Percentiles rank a stretch among this genome's conserved stretches.
These are phyloP conservation scores for Cicer judaicum DNA, from an alignment of 306 rosid genomes.

Conservation along the genomic window DNA sequence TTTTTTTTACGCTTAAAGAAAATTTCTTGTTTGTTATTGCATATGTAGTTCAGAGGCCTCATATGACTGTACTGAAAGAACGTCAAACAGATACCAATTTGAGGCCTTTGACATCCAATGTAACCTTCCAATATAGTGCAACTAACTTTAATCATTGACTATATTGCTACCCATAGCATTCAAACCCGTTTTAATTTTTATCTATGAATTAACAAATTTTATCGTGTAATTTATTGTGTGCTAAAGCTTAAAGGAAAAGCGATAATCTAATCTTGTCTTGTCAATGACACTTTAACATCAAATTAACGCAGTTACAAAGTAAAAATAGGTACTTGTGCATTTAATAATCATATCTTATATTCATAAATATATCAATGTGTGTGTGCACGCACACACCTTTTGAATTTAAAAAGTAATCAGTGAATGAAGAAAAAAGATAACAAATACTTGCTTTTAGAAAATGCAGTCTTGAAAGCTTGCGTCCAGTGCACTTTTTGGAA, in stretches of 20 bases:
- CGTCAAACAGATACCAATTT: neutral
- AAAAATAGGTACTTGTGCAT: neutral
- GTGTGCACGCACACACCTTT: neutral
- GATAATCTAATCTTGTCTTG: neutral
- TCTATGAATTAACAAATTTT: neutral
- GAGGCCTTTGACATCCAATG: neutral
- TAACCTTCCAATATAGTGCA: neutral
- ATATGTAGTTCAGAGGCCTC: neutral
- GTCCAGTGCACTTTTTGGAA: constrained; percentile 89
- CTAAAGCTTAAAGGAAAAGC: constrained; percentile 14
- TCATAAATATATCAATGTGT: neutral
- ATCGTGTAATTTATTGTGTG: neutral
- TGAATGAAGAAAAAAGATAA: constrained; percentile 33
- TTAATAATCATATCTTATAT: constrained; percentile 21
- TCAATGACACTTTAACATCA: constrained; percentile 1
- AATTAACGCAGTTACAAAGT: constrained; percentile 22
- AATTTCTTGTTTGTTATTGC: neutral
- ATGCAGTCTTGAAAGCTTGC: constrained; percentile 91
- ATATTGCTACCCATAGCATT: neutral
- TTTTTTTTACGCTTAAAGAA: neutral
- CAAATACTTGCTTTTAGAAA: constrained; percentile 68
- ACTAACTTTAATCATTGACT: neutral
- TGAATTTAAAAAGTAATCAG: constrained; percentile 3
- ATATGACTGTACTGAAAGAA: neutral
- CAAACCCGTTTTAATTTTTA: neutral